These are phyloP conservation scores for Phytophthora lateralis DNA, from an alignment of 352 stramenopile species.

Conservation along the genomic window DNA sequence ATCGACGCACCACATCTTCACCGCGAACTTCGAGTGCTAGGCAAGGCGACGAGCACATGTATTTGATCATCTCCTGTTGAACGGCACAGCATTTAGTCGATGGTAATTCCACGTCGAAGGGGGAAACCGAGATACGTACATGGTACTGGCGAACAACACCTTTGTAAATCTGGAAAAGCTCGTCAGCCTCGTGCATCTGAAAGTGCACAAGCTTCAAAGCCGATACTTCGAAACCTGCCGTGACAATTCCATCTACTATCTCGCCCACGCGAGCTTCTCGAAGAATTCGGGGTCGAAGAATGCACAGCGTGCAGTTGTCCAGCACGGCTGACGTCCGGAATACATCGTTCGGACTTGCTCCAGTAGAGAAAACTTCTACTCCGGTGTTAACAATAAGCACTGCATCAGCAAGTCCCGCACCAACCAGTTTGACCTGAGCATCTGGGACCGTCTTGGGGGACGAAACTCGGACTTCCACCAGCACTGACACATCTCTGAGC, in stretches of 20 bases:
- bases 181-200: slow-evolving; percentile 73
- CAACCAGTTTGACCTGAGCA: slow-evolving; percentile 8
- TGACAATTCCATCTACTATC: slow-evolving; percentile 84
- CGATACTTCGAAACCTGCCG: slow-evolving; percentile 88
- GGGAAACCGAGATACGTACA: slow-evolving; percentile 29
- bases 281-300: slow-evolving; percentile 65
- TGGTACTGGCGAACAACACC: slow-evolving; percentile 75
- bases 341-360: slow-evolving; percentile 1
- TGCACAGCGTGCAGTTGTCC: slow-evolving; percentile 68
- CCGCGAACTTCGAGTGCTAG: slow-evolving; percentile 91
- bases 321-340: slow-evolving; percentile 60
- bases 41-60: slow-evolving; percentile 88
- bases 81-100: slow-evolving; percentile 2
- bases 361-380: slow-evolving; percentile 24
- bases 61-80: slow-evolving; percentile 83
- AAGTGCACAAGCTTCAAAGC: slow-evolving; percentile 88
- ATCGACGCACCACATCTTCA: slow-evolving; percentile 76
- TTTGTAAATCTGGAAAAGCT: slow-evolving; percentile 93
- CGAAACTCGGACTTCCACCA: slow-evolving; percentile 50
- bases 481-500: slow-evolving; percentile 53
- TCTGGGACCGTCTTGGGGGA: slow-evolving; percentile 18
- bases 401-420: slow-evolving; percentile 11
- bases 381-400: slow-evolving; percentile 35
- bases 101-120: neutral
- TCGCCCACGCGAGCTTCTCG: slow-evolving; percentile 66